Base-by-base conservation (phyloP, 1,139 yeast genomes). In the Protomyces lactucae-debilis region DNA sequence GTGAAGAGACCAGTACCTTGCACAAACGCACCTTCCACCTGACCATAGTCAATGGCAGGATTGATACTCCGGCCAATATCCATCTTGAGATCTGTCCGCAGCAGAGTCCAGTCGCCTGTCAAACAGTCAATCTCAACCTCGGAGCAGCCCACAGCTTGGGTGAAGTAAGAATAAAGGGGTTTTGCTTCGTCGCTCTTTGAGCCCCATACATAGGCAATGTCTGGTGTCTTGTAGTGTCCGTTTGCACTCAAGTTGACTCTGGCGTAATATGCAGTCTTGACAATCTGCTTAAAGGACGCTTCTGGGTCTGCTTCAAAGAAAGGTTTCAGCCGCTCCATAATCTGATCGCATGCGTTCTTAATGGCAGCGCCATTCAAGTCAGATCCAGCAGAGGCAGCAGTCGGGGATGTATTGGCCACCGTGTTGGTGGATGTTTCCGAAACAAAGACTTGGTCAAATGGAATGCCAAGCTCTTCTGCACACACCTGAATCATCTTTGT, bases 181-280 rank as follows among this genome's bases (percentile, higher is more conserved):
- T 71, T 72, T 3, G 81, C 79, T 65, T 77, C 71, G 28, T 74
- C 75, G 52, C 73, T 76, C 14, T 56, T 52, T 5, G 60, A 56
- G 40, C 79, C 80, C 73, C 75, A 77, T 16, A 70, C 70, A 66
- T 74, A 79, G 36, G 81, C 81, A 67, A 79, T 77, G 43, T 78
- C 81, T 0, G 82, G 82, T n/a, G 80, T 79, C 72, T 79, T 79
- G 72, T 79, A 79, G 69, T 75, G 79, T 3, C 82, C 82, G 57
- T 79, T 79, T n/a, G 82, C 82, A 55, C 78, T 75, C 63, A 79
- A 70, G 57, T 79, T 78, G 46, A 77, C 76, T 28, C 82, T 75
- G 56, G 77, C 80, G 64, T 75, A 71, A 68, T 79, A 78, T 0
- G 82, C 82, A 3, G 75, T 74, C 37, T 73, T 71, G 12, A 79